Base-by-base conservation (phyloP, 305 asterid species). In the Rubia occidens region DNA sequence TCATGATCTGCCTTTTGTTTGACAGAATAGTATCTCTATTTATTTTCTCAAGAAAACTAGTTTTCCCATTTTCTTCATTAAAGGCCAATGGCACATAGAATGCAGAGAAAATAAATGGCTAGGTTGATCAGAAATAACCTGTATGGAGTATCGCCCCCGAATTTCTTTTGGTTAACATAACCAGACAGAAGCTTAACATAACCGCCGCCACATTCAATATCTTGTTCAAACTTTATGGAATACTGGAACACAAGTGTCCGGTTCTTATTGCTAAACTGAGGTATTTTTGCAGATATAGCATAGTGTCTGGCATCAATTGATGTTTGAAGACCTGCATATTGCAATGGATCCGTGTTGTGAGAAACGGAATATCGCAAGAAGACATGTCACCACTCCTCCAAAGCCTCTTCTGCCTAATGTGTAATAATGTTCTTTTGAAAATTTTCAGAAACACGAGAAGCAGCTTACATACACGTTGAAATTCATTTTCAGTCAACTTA, bases 181-280 rank as follows among this genome's bases (percentile, higher is more conserved):
- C 88, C 95, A 62, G 95, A 84, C 62, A 87, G 83, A 72, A 89
- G 79, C 81, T 87, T 89, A 85, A 87, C 82, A 79, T 89, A 89
- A 64, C 96, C 95, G 45, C 96, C 96, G 66, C 96, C 95, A 76
- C 96, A 89, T 81, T 89, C 96, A 72, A 89, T 90, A 82, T 87
- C 85, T 72, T 89, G 96, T 68, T 89, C 96, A 68, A 85, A 88
- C 86, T 89, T 89, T 67, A 89, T 89, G 69, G 91, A 82, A 71
- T 85, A 89, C 54, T 89, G 96, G 60, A 89, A 86, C 73, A 89
- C 91, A 43, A 89, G 77, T 66, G 88, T 85, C 79, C 85, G 80
- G 8, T 84, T 92, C 76, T 89, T 87, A 81, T 89, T 89, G 84
- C 88, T 89, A 71, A 89, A 85, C 82, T 89, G 91, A 45, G 95